Conservation (phyloP, 2,329 filamentous ascomycete species). For the Colletotrichum scovillei region DNA sequence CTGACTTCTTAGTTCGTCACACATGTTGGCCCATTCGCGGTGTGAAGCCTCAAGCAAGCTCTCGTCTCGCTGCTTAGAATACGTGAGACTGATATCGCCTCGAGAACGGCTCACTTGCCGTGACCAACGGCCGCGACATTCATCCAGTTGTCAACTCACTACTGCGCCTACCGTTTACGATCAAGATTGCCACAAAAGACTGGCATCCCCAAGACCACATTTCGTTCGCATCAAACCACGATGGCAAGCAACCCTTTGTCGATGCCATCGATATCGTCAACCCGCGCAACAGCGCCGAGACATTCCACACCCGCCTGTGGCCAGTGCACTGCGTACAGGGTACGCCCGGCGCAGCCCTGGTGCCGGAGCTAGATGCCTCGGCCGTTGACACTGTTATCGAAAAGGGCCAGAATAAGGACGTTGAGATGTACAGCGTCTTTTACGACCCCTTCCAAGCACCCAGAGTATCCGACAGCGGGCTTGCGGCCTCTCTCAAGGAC, state of each 20-base stretch:
- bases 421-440: slow-evolving; percentile 97
- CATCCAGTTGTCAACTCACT: slow-evolving; percentile 79
- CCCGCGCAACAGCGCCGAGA: slow-evolving; percentile 71
- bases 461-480: slow-evolving; percentile 69
- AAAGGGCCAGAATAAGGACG: slow-evolving; percentile 79
- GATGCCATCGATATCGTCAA: slow-evolving; percentile 74
- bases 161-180: slow-evolving; percentile 75
- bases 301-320: slow-evolving; percentile 81
- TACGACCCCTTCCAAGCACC: slow-evolving; percentile 79
- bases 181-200: slow-evolving; percentile 91
- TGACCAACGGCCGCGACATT: slow-evolving; percentile 78
- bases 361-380: slow-evolving; percentile 74
- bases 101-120: slow-evolving; percentile 86
- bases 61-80: not conserved
- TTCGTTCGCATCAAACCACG: slow-evolving; percentile 89
- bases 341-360: slow-evolving; percentile 77
- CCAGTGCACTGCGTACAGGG: slow-evolving; percentile 88
- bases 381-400: slow-evolving; percentile 75
- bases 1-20: slow-evolving; percentile 17
- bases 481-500: slow-evolving; percentile 68
- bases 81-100: slow-evolving; percentile 1
- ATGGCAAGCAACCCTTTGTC: slow-evolving; percentile 73
- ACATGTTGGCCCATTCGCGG: slow-evolving; percentile 14
- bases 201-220: slow-evolving; percentile 87
- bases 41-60: not conserved